A percentile compares a stretch with the other conserved stretches of the same genome.
Conservation (phyloP, 2,329 filamentous ascomycete species). For the Nigrospora sphaerica region DNA sequence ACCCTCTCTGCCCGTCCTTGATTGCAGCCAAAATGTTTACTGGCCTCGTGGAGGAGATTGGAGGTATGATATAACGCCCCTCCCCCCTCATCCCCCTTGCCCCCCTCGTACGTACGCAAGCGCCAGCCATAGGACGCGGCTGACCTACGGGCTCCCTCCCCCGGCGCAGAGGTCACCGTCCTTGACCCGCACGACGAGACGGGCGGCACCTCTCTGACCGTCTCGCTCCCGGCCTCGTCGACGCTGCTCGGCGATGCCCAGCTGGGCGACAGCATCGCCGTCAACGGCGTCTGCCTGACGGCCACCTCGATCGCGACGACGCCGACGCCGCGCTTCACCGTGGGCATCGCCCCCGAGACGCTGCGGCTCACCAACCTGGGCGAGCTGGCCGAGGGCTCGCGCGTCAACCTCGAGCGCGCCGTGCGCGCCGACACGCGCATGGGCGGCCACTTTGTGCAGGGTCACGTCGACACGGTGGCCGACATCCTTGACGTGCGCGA, state of each 20-base stretch:
- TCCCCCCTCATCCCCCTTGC: constrained; percentile 11
- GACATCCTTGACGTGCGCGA: constrained; percentile 63
- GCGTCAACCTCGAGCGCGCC: constrained; percentile 89
- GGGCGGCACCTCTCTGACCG: constrained; percentile 85
- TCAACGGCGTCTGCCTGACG: constrained; percentile 95
- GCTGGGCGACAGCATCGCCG: constrained; percentile 85
- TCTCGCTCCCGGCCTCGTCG: constrained; percentile 59
- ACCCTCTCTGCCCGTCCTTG: too few species aligned
- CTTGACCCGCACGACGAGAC: constrained; percentile 76
- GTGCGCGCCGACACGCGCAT: constrained; percentile 88
- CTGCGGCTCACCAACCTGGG: constrained; percentile 95
- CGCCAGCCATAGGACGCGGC: not conserved
- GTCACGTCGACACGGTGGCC: constrained; percentile 89
- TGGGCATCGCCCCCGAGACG: constrained; percentile 92
- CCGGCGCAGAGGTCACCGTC: constrained; percentile 65
- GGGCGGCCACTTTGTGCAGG: constrained; percentile 97
- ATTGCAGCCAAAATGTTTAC: constrained; percentile 68
- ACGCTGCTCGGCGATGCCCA: constrained; percentile 77
- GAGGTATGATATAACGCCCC: too few species aligned
- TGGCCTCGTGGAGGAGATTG: constrained; percentile 85
- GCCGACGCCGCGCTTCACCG: constrained; percentile 60
- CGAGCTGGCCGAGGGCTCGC: constrained; percentile 53
- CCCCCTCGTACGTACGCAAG: constrained; percentile 2
- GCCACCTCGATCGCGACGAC: constrained; percentile 44
- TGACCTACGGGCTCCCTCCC: constrained; percentile 3